phyloP scores from a whole-genome alignment of 2,329 filamentous ascomycete genomes.

The Venturia nashicola region DNA sequence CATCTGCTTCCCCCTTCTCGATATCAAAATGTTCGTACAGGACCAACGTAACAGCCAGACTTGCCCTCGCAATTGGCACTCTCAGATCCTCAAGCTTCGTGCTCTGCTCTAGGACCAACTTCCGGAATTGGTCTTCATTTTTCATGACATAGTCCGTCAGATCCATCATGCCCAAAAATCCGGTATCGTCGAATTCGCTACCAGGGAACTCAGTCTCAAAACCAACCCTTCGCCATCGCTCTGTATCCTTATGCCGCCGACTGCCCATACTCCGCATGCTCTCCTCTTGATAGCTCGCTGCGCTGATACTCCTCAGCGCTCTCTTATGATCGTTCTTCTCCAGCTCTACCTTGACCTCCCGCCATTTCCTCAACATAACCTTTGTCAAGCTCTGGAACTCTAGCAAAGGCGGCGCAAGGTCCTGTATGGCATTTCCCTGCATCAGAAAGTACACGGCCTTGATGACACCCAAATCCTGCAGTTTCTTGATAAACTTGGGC shows the following conservation, averaged over 20 bases:
- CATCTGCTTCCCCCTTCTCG: conserved; percentile 69
- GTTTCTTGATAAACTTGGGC: conserved; percentile 85
- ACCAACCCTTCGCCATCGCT: conserved; percentile 86
- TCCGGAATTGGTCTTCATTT: conserved; percentile 86
- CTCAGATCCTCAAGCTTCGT: conserved; percentile 57
- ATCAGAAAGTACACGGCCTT: conserved; percentile 82
- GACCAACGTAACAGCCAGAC: conserved; percentile 73
- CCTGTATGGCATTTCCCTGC: conserved; percentile 85
- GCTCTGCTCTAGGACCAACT: conserved; percentile 79
- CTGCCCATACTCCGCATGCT: conserved; percentile 32
- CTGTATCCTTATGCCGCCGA: conserved; percentile 59
- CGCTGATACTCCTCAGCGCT: conserved; percentile 73
- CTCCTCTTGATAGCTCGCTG: conserved; percentile 50
- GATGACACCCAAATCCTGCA: conserved; percentile 89
- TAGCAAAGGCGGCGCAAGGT: conserved; percentile 76
- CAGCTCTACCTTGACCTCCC: conserved; percentile 69
- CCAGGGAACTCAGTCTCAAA: conserved; percentile 85
- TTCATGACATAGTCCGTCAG: conserved; percentile 86
- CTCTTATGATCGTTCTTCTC: conserved; percentile 80
- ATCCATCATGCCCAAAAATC: conserved; percentile 96
- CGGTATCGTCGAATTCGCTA: conserved; percentile 71
- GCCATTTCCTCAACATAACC: conserved; percentile 76
- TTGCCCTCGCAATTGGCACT: conserved; percentile 79
- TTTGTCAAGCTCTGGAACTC: conserved; percentile 93
- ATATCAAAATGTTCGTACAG: conserved; percentile 95